Evolutionary conservation across 768 basidiomycete species (phyloP), one percentile per base, ranked within the genome.

Genomic region (Zangia roseola): DNA sequence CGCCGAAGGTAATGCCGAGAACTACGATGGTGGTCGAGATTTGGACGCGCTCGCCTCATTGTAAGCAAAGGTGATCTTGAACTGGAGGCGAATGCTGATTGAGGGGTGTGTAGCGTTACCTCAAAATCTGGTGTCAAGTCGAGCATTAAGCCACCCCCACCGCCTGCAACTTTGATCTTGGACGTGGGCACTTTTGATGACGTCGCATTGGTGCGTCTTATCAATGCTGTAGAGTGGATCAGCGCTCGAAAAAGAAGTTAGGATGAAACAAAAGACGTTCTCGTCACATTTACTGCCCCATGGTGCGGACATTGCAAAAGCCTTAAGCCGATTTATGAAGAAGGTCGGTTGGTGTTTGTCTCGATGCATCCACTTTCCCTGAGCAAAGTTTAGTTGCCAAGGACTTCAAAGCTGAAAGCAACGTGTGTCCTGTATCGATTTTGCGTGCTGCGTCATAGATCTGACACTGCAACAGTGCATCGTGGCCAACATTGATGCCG

Each of bases 221-320:
- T 43, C 34, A n/a, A 30, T 20, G 23, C 28, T 41, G 19, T 43
- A 8, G 30, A 24, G 3, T 19, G 10, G 17, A 19, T 8, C 10
- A n/a, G 43, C 43, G n/a, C 21, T 56, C 10, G 53, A 19, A 34
- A 16, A 16, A 1, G 31, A 20, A 31, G 31, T 16, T 52, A 87
- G 80, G 82, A 91, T 59, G 61, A 75, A 20, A 70, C 75, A 20
- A 94, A 94, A 71, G 81, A 94, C 59, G 90, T 91, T 37, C 74
- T 97, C 20, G 91, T 95, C 39, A 75, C 88, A 1, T 91, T 88
- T 73, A 91, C 86, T 51, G 88, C 88, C 21, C 82, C 83, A 33
- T 87, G 90, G 91, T 94, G 94, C 57, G 92, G 93, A 25, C 94
- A 98, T 75, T 97, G 95, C 81, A 97, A 97, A 74, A 78, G 52